These are phyloP conservation scores for Isabelozyma pseudorhagii DNA, from an alignment of 805 yeast genomes.

Conservation along the genomic window DNA sequence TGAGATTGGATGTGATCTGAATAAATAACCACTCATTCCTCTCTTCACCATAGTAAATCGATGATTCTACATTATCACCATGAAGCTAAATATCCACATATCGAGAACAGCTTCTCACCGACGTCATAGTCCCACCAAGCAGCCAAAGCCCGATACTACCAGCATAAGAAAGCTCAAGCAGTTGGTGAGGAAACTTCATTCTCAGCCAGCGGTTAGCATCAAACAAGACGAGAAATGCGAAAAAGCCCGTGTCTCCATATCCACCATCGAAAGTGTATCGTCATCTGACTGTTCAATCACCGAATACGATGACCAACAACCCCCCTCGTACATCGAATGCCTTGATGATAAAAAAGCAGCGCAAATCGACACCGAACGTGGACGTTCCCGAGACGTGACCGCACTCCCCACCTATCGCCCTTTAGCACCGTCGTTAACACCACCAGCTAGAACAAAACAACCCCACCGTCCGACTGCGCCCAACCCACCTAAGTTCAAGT, in stretches of 20 bases:
- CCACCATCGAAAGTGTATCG: not conserved
- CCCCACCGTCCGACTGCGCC: not conserved
- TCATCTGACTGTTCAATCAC: not conserved
- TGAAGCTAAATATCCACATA: not conserved
- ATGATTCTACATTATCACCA: not conserved
- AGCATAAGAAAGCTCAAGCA: not conserved
- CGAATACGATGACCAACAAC: not conserved
- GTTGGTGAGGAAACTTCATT: not conserved
- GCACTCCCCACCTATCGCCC: not conserved
- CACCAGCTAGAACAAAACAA: not conserved
- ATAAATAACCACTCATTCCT: not conserved
- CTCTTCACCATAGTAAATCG: not conserved
- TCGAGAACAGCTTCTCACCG: not conserved
- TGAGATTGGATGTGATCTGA: not conserved
- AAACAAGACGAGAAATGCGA: not conserved
- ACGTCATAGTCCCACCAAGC: not conserved
- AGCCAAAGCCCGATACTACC: not conserved
- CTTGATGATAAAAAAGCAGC: not conserved
- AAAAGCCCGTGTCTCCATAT: not conserved
- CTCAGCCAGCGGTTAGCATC: not conserved
- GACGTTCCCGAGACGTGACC: not conserved
- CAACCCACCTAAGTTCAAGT: not conserved
- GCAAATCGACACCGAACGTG: not conserved
- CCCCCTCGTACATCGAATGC: not conserved
- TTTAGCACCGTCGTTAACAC: not conserved